These are phyloP conservation scores for Colletotrichum ledebouriae DNA, from an alignment of 2,329 filamentous ascomycete genomes.

Conservation along the genomic window DNA sequence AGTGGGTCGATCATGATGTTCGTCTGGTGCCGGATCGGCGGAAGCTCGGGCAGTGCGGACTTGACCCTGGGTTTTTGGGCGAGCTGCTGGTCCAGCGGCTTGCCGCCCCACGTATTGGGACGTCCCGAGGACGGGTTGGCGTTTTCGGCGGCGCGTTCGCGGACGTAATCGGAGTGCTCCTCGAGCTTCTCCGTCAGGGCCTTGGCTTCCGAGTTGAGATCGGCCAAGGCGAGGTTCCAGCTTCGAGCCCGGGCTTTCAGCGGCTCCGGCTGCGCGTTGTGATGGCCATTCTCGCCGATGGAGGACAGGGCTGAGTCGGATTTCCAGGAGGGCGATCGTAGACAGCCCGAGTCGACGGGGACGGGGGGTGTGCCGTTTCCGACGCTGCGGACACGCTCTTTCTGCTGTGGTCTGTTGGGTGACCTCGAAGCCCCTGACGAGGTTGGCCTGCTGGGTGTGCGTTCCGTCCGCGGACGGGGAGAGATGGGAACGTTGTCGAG, in stretches of 20 bases:
- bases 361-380: constrained; percentile 75
- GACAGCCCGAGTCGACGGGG: constrained; percentile 70
- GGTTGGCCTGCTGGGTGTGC: constrained; percentile 65
- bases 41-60: constrained; percentile 77
- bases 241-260: constrained; percentile 74
- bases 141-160: constrained; percentile 42
- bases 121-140: constrained; percentile 49
- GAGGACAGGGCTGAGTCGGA: constrained; percentile 56
- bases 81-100: constrained; percentile 43
- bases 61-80: constrained; percentile 67
- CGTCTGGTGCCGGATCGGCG: constrained; percentile 74
- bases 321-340: constrained; percentile 70
- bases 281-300: constrained; percentile 46
- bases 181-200: constrained; percentile 85
- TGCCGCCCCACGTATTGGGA: constrained; percentile 56
- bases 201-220: constrained; percentile 79
- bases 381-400: constrained; percentile 66
- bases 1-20: constrained; percentile 89
- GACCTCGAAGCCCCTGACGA: constrained; percentile 64
- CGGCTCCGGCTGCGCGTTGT: constrained; percentile 53
- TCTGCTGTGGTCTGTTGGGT: constrained; percentile 62
- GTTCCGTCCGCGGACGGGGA: constrained; percentile 72
- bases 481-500: constrained; percentile 88
- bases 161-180: constrained; percentile 72
- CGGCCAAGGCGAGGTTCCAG: constrained; percentile 78